Evolutionary conservation across 257 asterid species (phyloP).

Genomic region (Plantago ovata): DNA sequence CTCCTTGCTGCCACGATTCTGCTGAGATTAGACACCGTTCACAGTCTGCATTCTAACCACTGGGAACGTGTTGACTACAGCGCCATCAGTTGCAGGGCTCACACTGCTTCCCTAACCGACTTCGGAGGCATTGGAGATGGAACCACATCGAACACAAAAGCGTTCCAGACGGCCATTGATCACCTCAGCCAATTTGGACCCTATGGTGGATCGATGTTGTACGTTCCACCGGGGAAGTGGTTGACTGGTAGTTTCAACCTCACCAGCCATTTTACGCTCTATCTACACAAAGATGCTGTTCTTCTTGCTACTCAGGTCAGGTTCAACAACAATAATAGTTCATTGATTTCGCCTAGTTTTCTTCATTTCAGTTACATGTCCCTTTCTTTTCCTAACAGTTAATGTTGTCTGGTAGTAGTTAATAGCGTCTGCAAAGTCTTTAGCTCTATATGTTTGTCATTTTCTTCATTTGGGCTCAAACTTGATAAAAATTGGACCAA

Average conservation of each 20-base stretch:
- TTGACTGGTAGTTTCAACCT: constrained; percentile 84
- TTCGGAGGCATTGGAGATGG: constrained; percentile 98
- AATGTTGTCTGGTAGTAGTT: too few relatives aligned
- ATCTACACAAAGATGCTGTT: constrained; percentile 62
- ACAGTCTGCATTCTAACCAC: constrained; percentile 26
- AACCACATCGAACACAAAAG: constrained; percentile 60
- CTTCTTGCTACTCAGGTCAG: constrained; percentile 86
- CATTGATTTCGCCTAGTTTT: too few relatives aligned
- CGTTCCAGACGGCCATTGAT: constrained; percentile 63
- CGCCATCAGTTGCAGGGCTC: constrained; percentile 54
- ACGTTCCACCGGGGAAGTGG: constrained; percentile 90
- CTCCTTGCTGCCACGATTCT: constrained; percentile 30
- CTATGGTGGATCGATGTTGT: constrained; percentile 76
- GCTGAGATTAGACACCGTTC: constrained; percentile 28
- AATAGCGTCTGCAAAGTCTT: too few relatives aligned
- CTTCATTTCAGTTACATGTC: too few relatives aligned
- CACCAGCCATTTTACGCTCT: constrained; percentile 87
- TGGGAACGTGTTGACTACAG: constrained; percentile 40
- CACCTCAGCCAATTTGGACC: constrained; percentile 50
- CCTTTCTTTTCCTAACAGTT: too few relatives aligned
- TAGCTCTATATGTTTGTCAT: too few relatives aligned
- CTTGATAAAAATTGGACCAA: too few relatives aligned
- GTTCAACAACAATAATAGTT: neutral
- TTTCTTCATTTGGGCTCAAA: too few relatives aligned
- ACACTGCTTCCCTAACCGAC: constrained; percentile 58